phyloP scores from a whole-genome alignment of 208 protist genomes.

The Acanthamoeba healyi region DNA sequence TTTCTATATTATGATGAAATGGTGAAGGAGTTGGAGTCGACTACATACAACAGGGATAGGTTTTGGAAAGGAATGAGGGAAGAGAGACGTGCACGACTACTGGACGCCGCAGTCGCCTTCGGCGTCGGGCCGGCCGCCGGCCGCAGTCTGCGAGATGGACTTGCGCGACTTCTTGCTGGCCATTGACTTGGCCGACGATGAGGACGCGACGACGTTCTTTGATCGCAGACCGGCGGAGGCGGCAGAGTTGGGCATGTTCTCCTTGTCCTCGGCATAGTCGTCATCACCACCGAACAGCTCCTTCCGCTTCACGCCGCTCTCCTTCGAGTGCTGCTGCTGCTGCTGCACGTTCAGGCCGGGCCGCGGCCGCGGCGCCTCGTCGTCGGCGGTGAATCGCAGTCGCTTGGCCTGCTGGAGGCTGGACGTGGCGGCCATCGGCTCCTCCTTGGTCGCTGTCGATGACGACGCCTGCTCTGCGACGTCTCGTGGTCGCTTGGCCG shows the following conservation, averaged over 20 bases:
- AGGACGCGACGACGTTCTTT: background rate
- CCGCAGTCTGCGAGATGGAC: conserved; percentile 30
- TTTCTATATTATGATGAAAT: background rate
- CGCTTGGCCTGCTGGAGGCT: background rate
- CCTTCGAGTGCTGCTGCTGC: background rate
- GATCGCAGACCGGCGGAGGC: background rate
- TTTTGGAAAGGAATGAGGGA: background rate
- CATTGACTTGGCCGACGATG: background rate
- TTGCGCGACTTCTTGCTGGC: conserved; percentile 51
- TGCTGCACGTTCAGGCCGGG: background rate
- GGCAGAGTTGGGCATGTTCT: background rate
- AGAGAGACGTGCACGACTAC: background rate
- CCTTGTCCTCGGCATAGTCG: background rate
- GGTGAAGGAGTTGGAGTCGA: too few relatives aligned
- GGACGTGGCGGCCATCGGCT: background rate
- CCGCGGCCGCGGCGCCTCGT: background rate
- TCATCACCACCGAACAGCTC: background rate
- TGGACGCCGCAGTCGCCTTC: conserved; percentile 1
- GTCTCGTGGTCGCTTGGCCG: conserved; percentile 35
- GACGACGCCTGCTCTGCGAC: too few relatives aligned
- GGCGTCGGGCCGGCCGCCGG: background rate
- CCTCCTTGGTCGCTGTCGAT: background rate
- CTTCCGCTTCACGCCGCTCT: background rate
- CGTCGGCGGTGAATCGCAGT: background rate
- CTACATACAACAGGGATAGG: background rate